Evolutionary conservation across 768 basidiomycete species (phyloP).

Genomic region (Boletus vermiculosoides): DNA sequence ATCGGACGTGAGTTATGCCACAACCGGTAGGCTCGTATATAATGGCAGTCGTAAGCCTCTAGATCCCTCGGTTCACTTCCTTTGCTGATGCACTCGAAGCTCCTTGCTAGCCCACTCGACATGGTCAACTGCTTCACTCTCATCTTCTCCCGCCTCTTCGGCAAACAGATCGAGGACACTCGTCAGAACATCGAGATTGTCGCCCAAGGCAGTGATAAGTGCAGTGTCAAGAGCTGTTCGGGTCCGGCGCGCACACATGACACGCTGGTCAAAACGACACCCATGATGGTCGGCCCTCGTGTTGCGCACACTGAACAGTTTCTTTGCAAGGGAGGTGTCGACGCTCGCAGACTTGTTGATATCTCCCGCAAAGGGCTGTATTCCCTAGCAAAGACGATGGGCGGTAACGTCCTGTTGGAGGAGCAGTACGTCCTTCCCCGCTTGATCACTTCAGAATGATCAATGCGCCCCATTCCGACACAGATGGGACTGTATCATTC

Average conservation of each 20-base stretch:
- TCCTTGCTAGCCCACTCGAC: conserved; percentile 17
- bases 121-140: conserved; percentile 29
- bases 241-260: conserved; percentile 33
- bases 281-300: conserved; percentile 32
- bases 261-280: conserved; percentile 22
- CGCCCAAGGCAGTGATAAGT: conserved; percentile 21
- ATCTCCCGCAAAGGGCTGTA: conserved; percentile 35
- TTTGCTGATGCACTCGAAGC: conserved; percentile 26
- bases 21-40: conserved; percentile 23
- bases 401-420: conserved; percentile 38
- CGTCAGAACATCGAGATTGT: conserved; percentile 21
- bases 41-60: conserved; percentile 14
- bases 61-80: conserved; percentile 12
- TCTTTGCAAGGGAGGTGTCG: conserved; percentile 37
- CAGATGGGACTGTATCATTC: conserved; percentile 40
- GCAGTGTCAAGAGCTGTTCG: conserved; percentile 34
- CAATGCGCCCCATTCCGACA: conserved; percentile 11
- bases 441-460: conserved; percentile 18
- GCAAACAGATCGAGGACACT: conserved; percentile 20
- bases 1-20: conserved; percentile 18
- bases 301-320: conserved; percentile 37
- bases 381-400: conserved; percentile 33
- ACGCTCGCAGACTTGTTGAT: conserved; percentile 33
- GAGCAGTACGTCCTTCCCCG: conserved; percentile 32
- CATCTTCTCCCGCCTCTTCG: conserved; percentile 24